Evolutionary conservation across 495 filamentous ascomycete genomes (phyloP).

Genomic region (Annulohypoxylon maeteangense): DNA sequence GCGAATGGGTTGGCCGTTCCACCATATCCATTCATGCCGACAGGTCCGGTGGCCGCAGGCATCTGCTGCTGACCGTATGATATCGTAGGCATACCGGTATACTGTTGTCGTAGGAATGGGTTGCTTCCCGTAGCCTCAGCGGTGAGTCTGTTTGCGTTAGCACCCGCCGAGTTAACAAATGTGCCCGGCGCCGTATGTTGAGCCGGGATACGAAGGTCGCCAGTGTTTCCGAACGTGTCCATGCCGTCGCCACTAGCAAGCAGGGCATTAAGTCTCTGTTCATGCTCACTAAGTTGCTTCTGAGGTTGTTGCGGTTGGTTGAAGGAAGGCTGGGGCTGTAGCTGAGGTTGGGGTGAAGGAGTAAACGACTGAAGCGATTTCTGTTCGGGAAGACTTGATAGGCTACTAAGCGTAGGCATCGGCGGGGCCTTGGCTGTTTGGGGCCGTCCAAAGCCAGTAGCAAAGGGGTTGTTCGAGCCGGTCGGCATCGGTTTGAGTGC

Average conservation of each 20-base stretch:
- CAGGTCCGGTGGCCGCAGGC: conserved; percentile 83
- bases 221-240: conserved; percentile 97
- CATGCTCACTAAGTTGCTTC: conserved; percentile 75
- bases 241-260: conserved; percentile 87
- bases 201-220: conserved; percentile 91
- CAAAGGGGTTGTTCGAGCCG: conserved; percentile 97
- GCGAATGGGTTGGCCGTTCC: conserved; percentile 80
- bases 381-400: conserved; percentile 77
- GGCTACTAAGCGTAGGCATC: conserved; percentile 62
- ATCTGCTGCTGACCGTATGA: conserved; percentile 65
- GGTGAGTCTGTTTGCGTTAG: conserved; percentile 74
- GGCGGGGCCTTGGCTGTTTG: conserved; percentile 61
- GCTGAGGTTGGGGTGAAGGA: conserved; percentile 44
- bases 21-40: conserved; percentile 57
- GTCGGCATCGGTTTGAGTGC: conserved; percentile 73
- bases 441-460: conserved; percentile 61
- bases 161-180: conserved; percentile 94
- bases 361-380: conserved; percentile 65
- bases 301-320: conserved; percentile 59
- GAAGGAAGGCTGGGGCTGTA: conserved; percentile 50
- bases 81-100: conserved; percentile 79
- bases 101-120: conserved; percentile 85
- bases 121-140: conserved; percentile 87
- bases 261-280: conserved; percentile 89
- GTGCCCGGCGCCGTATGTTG: conserved; percentile 97